phyloP scores from a whole-genome alignment of 2,329 filamentous ascomycete genomes.

The Pseudocercospora pini-densiflorae region DNA sequence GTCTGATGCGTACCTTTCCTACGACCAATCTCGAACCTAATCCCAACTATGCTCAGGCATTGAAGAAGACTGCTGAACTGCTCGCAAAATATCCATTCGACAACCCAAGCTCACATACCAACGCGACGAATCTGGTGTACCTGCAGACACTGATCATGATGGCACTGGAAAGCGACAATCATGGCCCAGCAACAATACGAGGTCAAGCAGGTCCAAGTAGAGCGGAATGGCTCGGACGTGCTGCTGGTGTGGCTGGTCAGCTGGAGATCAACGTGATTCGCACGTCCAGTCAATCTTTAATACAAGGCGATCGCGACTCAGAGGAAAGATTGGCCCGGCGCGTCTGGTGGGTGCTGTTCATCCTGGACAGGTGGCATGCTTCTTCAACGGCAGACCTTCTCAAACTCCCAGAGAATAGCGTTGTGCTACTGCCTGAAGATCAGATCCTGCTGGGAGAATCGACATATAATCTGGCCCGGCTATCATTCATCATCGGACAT shows the following conservation, averaged over 20 bases:
- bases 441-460: slow-evolving; percentile 64
- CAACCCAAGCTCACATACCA: slow-evolving; percentile 45
- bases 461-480: slow-evolving; percentile 68
- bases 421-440: slow-evolving; percentile 65
- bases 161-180: slow-evolving; percentile 67
- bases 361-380: slow-evolving; percentile 75
- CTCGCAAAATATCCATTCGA: slow-evolving; percentile 52
- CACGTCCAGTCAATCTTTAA: slow-evolving; percentile 46
- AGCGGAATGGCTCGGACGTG: slow-evolving; percentile 64
- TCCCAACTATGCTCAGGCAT: slow-evolving; percentile 41
- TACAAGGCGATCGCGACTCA: slow-evolving; percentile 60
- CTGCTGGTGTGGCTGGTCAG: slow-evolving; percentile 67
- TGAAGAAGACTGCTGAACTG: slow-evolving; percentile 50
- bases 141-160: slow-evolving; percentile 70
- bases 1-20: slow-evolving; percentile 61
- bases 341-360: slow-evolving; percentile 73
- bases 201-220: slow-evolving; percentile 55
- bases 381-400: slow-evolving; percentile 67
- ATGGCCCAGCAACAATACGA: slow-evolving; percentile 52
- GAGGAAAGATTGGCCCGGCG: slow-evolving; percentile 66
- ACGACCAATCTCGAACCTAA: slow-evolving; percentile 44
- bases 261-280: slow-evolving; percentile 63
- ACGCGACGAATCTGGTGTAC: slow-evolving; percentile 57
- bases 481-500: slow-evolving; percentile 63
- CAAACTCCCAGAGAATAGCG: slow-evolving; percentile 65